Conservation (phyloP, 306 rosid genomes). For the Biancaea sappan region DNA sequence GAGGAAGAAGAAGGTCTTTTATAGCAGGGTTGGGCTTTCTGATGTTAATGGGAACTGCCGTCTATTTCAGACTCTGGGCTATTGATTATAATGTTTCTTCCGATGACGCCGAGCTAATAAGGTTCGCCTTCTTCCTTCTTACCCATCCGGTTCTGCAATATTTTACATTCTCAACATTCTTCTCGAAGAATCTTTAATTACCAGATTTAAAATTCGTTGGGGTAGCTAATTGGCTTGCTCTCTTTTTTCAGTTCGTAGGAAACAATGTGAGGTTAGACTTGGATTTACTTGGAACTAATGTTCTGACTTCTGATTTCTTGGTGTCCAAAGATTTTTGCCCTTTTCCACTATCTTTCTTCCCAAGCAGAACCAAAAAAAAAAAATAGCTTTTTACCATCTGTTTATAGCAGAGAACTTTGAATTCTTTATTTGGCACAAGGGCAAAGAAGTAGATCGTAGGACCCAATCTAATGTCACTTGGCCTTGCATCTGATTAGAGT, state of each 20-base stretch:
- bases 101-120: conserved; percentile 55
- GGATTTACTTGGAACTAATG: neutral
- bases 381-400: neutral
- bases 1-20: neutral
- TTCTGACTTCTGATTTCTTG: neutral
- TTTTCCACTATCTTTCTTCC: neutral
- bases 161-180: neutral
- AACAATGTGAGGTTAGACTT: neutral
- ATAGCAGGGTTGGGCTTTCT: conserved; percentile 36
- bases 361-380: neutral
- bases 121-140: conserved; percentile 38
- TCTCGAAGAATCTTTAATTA: neutral
- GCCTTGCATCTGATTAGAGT: neutral
- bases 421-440: neutral
- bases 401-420: neutral
- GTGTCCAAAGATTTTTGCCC: neutral
- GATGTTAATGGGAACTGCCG: conserved; percentile 54
- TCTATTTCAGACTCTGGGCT: conserved; percentile 58
- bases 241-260: neutral
- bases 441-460: neutral
- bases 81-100: conserved; percentile 55
- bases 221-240: neutral
- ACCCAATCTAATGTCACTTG: neutral
- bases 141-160: neutral
- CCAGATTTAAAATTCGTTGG: neutral